Evolutionary conservation across 768 basidiomycete species (phyloP).

Genomic region (Termitomyces sp.): DNA sequence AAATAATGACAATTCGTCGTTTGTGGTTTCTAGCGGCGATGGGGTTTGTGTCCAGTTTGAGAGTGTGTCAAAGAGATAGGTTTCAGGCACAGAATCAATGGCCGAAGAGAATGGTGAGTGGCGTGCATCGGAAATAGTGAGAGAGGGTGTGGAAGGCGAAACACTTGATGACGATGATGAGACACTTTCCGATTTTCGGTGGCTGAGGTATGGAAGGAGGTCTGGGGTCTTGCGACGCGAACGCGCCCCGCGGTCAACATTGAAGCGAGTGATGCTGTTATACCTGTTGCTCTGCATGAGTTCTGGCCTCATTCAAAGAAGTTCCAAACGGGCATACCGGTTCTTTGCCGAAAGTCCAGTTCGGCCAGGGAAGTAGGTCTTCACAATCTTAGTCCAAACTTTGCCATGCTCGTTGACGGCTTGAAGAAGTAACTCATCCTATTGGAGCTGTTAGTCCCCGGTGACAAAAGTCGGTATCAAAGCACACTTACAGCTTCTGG

Average conservation of each 20-base stretch:
- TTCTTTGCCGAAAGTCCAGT: slow-evolving; percentile 61
- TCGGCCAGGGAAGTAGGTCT: slow-evolving; percentile 57
- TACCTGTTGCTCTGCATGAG: slow-evolving; percentile 29
- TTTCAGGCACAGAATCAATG: slow-evolving; percentile 18
- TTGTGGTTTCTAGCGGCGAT: slow-evolving; percentile 12
- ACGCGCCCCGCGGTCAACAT: slow-evolving; percentile 33
- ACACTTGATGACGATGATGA: slow-evolving; percentile 37
- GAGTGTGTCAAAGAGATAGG: slow-evolving; percentile 20
- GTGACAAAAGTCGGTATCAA: not conserved
- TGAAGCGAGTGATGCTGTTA: slow-evolving; percentile 50
- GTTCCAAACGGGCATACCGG: slow-evolving; percentile 30
- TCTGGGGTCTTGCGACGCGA: slow-evolving; percentile 36
- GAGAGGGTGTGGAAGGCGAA: slow-evolving; percentile 34
- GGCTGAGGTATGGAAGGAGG: slow-evolving; percentile 23
- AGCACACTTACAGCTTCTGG: slow-evolving; percentile 40
- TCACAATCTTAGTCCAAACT: slow-evolving; percentile 61
- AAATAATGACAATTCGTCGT: slow-evolving; percentile 16
- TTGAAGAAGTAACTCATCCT: slow-evolving; percentile 53
- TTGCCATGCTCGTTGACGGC: slow-evolving; percentile 55
- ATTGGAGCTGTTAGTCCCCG: not conserved
- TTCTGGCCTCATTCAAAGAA: not conserved
- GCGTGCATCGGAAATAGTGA: slow-evolving; percentile 20
- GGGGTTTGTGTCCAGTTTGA: slow-evolving; percentile 19
- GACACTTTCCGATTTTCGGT: slow-evolving; percentile 33
- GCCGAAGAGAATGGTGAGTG: slow-evolving; percentile 21